Conservation (phyloP, 1,139 yeast genomes). For the Nakaseomyces glabratus region DNA sequence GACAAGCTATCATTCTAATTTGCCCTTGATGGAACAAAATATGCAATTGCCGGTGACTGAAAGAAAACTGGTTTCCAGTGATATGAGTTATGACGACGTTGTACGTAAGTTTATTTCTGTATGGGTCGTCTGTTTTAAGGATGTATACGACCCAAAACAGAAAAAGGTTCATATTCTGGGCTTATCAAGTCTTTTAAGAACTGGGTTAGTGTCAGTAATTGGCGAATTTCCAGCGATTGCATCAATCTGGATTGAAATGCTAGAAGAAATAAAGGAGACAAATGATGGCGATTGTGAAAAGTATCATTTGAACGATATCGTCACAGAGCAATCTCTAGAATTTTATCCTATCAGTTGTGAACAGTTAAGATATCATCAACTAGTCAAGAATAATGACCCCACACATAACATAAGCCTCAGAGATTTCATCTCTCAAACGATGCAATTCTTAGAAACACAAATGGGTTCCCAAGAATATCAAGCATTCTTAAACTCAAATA, state of each 20-base stretch:
- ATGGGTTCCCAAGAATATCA: conserved; percentile 29
- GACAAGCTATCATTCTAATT: conserved; percentile 18
- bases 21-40: conserved; percentile 21
- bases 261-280: conserved; percentile 68
- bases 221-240: conserved; percentile 37
- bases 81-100: conserved; percentile 21
- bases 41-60: conserved; percentile 18
- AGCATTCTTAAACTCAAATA: conserved; percentile 21
- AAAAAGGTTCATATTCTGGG: conserved; percentile 59
- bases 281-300: conserved; percentile 50
- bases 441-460: conserved; percentile 26
- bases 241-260: conserved; percentile 47
- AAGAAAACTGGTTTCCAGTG: conserved; percentile 20
- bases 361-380: conserved; percentile 42
- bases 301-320: conserved; percentile 47
- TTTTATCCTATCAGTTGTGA: conserved; percentile 41
- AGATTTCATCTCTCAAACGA: conserved; percentile 28
- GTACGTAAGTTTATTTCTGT: conserved; percentile 27
- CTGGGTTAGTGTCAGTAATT: conserved; percentile 28
- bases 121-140: conserved; percentile 31
- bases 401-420: conserved; percentile 48
- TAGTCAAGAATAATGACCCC: conserved; percentile 45
- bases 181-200: conserved; percentile 38
- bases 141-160: conserved; percentile 48
- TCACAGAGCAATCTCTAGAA: conserved; percentile 27